Evolutionary conservation across 805 yeast genomes (phyloP), one percentile per base, ranked within the genome.

Genomic region (Candida sithepensis): DNA sequence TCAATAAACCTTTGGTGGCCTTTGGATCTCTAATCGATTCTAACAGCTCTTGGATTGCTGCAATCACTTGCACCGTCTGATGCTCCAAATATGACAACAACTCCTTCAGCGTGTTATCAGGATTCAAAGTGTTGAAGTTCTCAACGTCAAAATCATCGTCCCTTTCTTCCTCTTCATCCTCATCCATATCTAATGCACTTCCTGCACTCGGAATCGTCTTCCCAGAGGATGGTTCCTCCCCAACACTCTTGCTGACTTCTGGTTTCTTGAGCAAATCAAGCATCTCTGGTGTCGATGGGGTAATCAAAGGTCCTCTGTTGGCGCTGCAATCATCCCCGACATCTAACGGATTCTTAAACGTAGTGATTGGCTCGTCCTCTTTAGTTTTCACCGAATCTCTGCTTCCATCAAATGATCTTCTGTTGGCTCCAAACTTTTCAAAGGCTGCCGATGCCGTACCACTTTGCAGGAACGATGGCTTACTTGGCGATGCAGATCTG

Each of bases 51-150:
- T 91, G 97, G 56, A 91, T 91, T 0, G 96, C 88, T 13, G 90
- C 79, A 42, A 92, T 91, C 2, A 92, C 97, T 58, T 86, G 86
- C 16, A 88, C 91, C 0, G 97, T 91, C 68, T 91, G 96, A 66
- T 89, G 96, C 64, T 92, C 98, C 58, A 92, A 74, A 63, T 90
- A 92, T 24, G 83, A 73, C 58, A 91, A 78, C 49, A 92, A 80
- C 59, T 89, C 95, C 7, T 88, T 81, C 53, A 91, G 75, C 1
- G 96, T 86, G 63, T 88, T 88, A 60, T 91, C 97, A 1, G 96
- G 96, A 58, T 88, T 87, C 48, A 84, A 84, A 45, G 87, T 83
- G 66, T 88, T 89, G 66, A 87, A 88, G 30, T 82, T 78, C 47
- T 84, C 86, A 44, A 87, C 73, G 65, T 84, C 85, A 67, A 85